Conservation (phyloP, 1,139 yeast species). For the Diutina sp. region DNA sequence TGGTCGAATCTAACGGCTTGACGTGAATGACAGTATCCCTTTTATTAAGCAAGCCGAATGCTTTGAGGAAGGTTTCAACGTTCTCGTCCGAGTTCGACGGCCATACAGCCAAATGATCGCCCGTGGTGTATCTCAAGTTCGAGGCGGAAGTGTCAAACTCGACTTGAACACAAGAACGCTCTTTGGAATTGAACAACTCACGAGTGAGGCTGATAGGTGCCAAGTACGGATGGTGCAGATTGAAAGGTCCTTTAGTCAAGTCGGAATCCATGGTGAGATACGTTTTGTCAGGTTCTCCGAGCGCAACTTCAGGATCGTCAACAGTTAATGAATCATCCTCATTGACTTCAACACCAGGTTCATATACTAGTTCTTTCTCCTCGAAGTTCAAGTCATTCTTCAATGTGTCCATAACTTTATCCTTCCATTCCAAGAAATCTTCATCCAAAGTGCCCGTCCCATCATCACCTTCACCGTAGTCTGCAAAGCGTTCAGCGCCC, state of each 20-base stretch:
- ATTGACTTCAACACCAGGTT: constrained; percentile 52
- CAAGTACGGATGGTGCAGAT: constrained; percentile 70
- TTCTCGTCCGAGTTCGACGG: constrained; percentile 79
- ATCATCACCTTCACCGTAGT: constrained; percentile 85
- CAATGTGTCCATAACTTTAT: constrained; percentile 51
- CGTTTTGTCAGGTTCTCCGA: constrained; percentile 74
- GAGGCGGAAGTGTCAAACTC: constrained; percentile 75
- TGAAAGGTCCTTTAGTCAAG: constrained; percentile 64
- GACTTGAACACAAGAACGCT: constrained; percentile 77
- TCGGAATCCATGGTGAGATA: constrained; percentile 32
- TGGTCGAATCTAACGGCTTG: constrained; percentile 64
- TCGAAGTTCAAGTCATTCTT: constrained; percentile 53
- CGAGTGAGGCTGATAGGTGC: constrained; percentile 50
- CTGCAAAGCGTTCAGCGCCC: constrained; percentile 64
- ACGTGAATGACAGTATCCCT: constrained; percentile 48
- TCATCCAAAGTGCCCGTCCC: constrained; percentile 93
- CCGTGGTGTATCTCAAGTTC: constrained; percentile 77
- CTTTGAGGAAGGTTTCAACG: constrained; percentile 47
- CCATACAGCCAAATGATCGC: constrained; percentile 94
- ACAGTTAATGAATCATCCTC: constrained; percentile 14
- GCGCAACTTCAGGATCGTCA: constrained; percentile 38
- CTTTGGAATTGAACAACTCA: constrained; percentile 58
- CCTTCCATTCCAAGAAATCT: constrained; percentile 91
- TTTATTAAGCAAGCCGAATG: constrained; percentile 47
- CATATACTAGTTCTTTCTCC: constrained; percentile 67